Conservation (phyloP, 2,329 filamentous ascomycete genomes). For the Scytalidium lignicola region DNA sequence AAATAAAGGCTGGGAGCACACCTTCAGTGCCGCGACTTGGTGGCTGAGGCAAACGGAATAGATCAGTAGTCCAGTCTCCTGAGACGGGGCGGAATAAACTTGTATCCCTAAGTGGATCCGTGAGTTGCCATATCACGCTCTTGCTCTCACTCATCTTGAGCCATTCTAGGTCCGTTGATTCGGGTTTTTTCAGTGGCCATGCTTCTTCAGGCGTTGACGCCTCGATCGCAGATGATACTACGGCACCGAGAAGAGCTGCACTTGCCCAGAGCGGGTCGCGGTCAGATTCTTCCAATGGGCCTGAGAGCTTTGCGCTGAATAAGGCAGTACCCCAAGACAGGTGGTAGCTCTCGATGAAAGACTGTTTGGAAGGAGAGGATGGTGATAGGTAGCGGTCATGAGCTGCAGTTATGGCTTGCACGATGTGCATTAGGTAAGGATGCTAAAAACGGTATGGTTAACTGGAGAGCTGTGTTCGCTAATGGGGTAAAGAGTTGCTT, state of each 20-base stretch:
- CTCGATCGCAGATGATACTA: conserved; percentile 41
- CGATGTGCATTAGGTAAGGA: conserved; percentile 43
- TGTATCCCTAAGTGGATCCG: conserved; percentile 41
- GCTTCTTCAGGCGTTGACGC: conserved; percentile 36
- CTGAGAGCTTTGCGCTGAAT: conserved; percentile 39
- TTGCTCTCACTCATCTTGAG: conserved; percentile 52
- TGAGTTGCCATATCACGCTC: conserved; percentile 44
- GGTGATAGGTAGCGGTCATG: conserved; percentile 43
- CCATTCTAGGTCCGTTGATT: conserved; percentile 49
- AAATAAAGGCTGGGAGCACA: conserved; percentile 9
- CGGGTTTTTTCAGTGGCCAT: conserved; percentile 49
- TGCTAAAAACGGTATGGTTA: conserved; percentile 8
- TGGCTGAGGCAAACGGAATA: neutral
- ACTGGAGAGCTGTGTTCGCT: neutral
- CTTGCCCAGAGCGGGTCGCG: conserved; percentile 45
- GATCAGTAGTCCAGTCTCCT: neutral
- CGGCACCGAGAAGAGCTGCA: conserved; percentile 40
- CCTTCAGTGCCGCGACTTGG: conserved; percentile 1
- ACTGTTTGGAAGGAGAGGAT: conserved; percentile 15
- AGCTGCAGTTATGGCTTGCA: conserved; percentile 46
- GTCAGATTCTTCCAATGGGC: conserved; percentile 30
- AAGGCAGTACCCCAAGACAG: conserved; percentile 41
- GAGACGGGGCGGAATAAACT: conserved; percentile 37
- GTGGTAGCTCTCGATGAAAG: conserved; percentile 37
- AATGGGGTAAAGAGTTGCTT: conserved; percentile 13